A percentile compares a stretch with the other conserved stretches of the same genome.
Conservation (phyloP, 1,284 basidiomycete genomes). For the Phellopilus nigrolimitatus region DNA sequence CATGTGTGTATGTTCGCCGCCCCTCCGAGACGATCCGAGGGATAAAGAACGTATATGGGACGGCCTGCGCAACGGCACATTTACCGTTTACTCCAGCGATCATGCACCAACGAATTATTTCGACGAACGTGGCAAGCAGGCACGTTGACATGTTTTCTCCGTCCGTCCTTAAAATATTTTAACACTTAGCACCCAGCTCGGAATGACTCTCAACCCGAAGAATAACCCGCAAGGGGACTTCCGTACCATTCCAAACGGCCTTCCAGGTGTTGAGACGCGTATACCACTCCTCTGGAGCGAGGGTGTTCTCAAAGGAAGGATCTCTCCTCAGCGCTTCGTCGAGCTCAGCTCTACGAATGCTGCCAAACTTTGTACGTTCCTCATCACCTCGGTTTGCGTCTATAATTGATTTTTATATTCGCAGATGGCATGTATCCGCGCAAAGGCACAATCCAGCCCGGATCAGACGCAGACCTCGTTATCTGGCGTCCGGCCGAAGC, state of each 20-base stretch:
- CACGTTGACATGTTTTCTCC: background rate
- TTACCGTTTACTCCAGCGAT: slow-evolving; percentile 25
- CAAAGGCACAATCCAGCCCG: slow-evolving; percentile 24
- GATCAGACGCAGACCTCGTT: slow-evolving; percentile 23
- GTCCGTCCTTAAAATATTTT: background rate
- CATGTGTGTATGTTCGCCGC: slow-evolving; percentile 25
- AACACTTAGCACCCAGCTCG: slow-evolving; percentile 9
- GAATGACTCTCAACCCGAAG: slow-evolving; percentile 20
- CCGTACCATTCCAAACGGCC: slow-evolving; percentile 24
- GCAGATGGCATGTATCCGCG: slow-evolving; percentile 14
- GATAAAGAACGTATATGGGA: slow-evolving; percentile 26
- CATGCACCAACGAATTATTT: slow-evolving; percentile 24
- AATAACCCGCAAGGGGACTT: slow-evolving; percentile 22
- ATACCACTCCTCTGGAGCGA: slow-evolving; percentile 23
- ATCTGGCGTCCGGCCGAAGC: slow-evolving; percentile 21
- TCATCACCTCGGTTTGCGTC: background rate
- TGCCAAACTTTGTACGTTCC: slow-evolving; percentile 24
- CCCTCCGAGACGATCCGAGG: slow-evolving; percentile 22
- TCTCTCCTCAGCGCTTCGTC: slow-evolving; percentile 25
- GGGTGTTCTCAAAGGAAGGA: slow-evolving; percentile 24
- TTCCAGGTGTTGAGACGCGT: slow-evolving; percentile 26
- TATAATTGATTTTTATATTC: background rate
- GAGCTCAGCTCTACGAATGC: slow-evolving; percentile 24
- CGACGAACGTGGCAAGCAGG: slow-evolving; percentile 22
- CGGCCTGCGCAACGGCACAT: slow-evolving; percentile 24